phyloP scores from a whole-genome alignment of 345 rosid genomes.

The Punica granatum region DNA sequence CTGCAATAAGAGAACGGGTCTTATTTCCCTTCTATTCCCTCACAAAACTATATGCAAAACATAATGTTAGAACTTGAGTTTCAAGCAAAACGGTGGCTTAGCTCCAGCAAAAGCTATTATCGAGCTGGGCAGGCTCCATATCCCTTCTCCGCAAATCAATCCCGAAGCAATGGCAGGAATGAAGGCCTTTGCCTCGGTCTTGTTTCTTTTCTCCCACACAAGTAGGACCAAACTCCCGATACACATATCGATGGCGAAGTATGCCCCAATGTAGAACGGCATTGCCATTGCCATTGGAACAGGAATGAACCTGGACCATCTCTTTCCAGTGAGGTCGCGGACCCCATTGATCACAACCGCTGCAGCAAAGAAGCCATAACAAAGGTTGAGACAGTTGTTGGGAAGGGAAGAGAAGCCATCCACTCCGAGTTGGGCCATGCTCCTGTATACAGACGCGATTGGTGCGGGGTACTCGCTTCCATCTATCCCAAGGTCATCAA shows the following conservation, averaged over 20 bases:
- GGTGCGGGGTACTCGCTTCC: not conserved
- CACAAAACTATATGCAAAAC: too few species aligned
- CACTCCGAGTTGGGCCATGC: slow-evolving; percentile 1
- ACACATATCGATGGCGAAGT: slow-evolving; percentile 11
- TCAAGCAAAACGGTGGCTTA: slow-evolving; percentile 7
- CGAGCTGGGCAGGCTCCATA: slow-evolving; percentile 9
- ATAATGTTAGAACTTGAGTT: too few species aligned
- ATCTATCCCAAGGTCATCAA: not conserved
- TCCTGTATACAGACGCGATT: not conserved
- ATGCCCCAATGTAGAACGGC: not conserved
- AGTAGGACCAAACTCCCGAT: slow-evolving; percentile 7
- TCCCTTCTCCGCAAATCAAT: slow-evolving; percentile 12
- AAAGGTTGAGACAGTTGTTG: not conserved
- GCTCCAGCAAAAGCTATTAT: slow-evolving; percentile 3
- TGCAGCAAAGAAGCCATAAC: not conserved
- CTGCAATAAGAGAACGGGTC: too few species aligned
- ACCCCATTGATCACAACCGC: not conserved
- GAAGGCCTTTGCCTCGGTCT: not conserved
- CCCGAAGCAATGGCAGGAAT: slow-evolving; percentile 11
- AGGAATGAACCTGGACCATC: not conserved
- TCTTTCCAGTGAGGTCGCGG: not conserved
- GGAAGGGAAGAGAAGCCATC: slow-evolving; percentile 1
- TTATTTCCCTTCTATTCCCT: too few species aligned
- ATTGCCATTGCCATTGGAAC: slow-evolving; percentile 3
- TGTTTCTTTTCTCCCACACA: slow-evolving; percentile 1